Percentiles rank a stretch among this genome's conserved stretches.
Conservation (phyloP, 345 rosid species). For the Sisymbrium altissimum region DNA sequence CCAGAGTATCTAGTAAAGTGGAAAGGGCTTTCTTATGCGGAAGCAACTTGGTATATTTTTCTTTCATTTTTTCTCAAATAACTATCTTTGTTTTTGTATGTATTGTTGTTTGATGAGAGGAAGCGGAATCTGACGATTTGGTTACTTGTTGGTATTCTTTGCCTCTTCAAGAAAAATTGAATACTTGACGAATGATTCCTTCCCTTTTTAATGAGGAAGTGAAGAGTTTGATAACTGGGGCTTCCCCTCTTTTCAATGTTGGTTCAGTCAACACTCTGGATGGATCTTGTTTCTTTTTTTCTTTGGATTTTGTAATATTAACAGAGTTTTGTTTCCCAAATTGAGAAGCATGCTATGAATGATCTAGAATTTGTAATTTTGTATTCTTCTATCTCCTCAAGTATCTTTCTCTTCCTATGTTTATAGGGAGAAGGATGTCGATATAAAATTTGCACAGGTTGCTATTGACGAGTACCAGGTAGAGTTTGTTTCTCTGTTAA, state of each 20-base stretch:
- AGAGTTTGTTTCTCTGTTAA: neutral
- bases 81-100: neutral
- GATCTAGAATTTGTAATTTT: neutral
- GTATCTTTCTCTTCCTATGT: slow-evolving; percentile 5
- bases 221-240: neutral
- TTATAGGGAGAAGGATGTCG: slow-evolving; percentile 89
- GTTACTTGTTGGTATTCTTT: neutral
- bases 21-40: slow-evolving; percentile 99
- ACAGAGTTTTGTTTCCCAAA: neutral
- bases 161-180: neutral
- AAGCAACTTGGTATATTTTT: slow-evolving; percentile 84
- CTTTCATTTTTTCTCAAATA: neutral
- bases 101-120: neutral
- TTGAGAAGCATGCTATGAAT: too few species aligned
- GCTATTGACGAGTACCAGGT: slow-evolving; percentile 97
- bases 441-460: slow-evolving; percentile 87
- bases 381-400: neutral
- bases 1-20: slow-evolving; percentile 98
- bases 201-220: neutral
- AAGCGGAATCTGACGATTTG: neutral
- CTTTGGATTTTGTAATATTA: neutral
- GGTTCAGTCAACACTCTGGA: neutral
- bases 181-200: neutral
- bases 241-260: neutral
- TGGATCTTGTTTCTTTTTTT: neutral